Evolutionary conservation across 140 eudicot genomes (phyloP).

Genomic region (Senecio squalidus): DNA sequence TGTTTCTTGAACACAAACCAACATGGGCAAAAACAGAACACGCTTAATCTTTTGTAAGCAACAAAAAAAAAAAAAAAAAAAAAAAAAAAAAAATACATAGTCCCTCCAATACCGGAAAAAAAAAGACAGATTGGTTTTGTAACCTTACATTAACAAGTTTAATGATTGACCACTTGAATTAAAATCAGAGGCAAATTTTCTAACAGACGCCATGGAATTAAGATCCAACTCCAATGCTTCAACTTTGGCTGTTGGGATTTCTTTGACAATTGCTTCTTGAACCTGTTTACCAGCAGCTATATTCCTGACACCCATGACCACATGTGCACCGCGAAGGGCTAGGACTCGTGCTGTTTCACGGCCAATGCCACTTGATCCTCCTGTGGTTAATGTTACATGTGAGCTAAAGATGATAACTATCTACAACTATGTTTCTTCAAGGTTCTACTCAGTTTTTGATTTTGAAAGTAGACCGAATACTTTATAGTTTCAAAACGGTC

Average conservation of each 20-base stretch:
- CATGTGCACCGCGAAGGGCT: constrained; percentile 75
- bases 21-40: not conserved
- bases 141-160: constrained; percentile 67
- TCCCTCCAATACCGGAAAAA: not conserved
- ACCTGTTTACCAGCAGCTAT: constrained; percentile 49
- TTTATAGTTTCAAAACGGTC: not conserved
- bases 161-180: constrained; percentile 46
- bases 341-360: constrained; percentile 71
- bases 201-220: constrained; percentile 62
- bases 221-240: constrained; percentile 80
- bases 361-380: constrained; percentile 85
- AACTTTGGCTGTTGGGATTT: constrained; percentile 62
- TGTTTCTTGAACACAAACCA: constrained; percentile 51
- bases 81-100: not conserved
- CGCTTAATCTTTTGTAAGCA: not conserved
- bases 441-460: not conserved
- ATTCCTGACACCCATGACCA: constrained; percentile 79
- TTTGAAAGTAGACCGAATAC: too few relatives aligned
- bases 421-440: not conserved
- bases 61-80: not conserved
- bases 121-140: not conserved
- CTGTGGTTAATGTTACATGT: constrained; percentile 23
- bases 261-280: constrained; percentile 49
- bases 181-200: constrained; percentile 59
- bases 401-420: not conserved